Evolutionary conservation across 768 basidiomycete species (phyloP).

Genomic region (Lentinula guzmanii): DNA sequence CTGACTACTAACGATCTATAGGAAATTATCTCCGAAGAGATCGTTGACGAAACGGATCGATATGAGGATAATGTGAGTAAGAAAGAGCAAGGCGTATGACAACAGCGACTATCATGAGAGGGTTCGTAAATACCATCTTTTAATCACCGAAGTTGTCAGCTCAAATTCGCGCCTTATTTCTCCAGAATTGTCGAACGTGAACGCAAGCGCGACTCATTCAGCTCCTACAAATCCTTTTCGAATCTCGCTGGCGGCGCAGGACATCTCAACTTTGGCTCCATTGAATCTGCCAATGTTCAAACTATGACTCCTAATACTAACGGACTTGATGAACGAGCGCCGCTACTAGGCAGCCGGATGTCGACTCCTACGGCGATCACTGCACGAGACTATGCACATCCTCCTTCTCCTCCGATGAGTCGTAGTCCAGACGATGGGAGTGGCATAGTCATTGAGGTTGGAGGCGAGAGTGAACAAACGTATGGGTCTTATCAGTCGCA

Average conservation of each 20-base stretch:
- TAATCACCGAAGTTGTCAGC: background rate
- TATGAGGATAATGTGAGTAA: constrained; percentile 87
- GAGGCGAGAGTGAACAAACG: background rate
- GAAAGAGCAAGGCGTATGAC: constrained; percentile 63
- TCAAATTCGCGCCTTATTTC: background rate
- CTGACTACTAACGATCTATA: constrained; percentile 23
- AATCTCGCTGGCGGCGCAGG: background rate
- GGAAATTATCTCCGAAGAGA: constrained; percentile 96
- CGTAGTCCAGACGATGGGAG: background rate
- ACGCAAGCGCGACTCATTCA: constrained; percentile 25
- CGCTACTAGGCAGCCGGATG: background rate
- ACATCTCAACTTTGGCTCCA: background rate
- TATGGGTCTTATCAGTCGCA: background rate
- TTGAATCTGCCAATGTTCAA: background rate
- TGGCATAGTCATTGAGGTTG: background rate
- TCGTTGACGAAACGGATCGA: constrained; percentile 91
- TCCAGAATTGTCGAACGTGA: constrained; percentile 54
- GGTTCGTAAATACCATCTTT: constrained; percentile 35
- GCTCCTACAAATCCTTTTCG: constrained; percentile 22
- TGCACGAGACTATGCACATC: background rate
- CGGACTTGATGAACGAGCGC: background rate
- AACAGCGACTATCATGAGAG: constrained; percentile 73
- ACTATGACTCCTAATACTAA: background rate
- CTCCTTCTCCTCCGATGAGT: background rate
- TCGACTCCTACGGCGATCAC: background rate